Evolutionary conservation across 495 filamentous ascomycete species (phyloP), one percentile per base, ranked within the genome.

Genomic region (Chaetomium fimeti): DNA sequence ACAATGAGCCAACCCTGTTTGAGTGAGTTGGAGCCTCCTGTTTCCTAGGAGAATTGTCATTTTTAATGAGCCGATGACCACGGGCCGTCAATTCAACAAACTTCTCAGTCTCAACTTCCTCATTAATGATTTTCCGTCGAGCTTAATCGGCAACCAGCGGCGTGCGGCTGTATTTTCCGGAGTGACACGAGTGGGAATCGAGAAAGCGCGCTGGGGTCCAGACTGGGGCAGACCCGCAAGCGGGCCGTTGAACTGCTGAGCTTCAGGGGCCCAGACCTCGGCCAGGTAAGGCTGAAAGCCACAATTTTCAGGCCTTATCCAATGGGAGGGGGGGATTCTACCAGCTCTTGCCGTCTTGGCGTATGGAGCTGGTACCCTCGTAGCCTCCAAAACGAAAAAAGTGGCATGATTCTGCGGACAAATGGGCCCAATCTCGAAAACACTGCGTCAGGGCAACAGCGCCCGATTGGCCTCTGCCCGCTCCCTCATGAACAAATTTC

Each of bases 301-400:
- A 36, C 32, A 36, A 36, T 36, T 36, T 36, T 36, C 5, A 36
- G 32, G 32, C 8, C 12, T 36, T 11, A 11, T 1, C 32, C 32
- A 36, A 36, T 36, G 12, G 32, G 32, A 11, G 32, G 12, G 3
- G 32, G 32, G 32, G 1, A 36, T 36, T 36, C 32, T 9, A 43
- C 60, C 63, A 71, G 72, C 71, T 69, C 67, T 71, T 73, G 60
- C 71, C 71, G 72, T 63, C 72, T 75, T 73, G 72, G 69, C 71
- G 9, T 12, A 52, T 53, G 68, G 70, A 63, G 20, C 61, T 42
- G n/a, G 45, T 29, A 48, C 43, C 43, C 52, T 51, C 61, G 32
- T 11, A 6, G 32, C 32, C 32, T 36, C 32, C 32, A 36, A 36
- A 9, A 36, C 32, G n/a, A 36, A 65, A 72, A 75, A 75, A 75